Evolutionary conservation across 441 rosid genomes (phyloP).

Genomic region (Capsella rubella): DNA sequence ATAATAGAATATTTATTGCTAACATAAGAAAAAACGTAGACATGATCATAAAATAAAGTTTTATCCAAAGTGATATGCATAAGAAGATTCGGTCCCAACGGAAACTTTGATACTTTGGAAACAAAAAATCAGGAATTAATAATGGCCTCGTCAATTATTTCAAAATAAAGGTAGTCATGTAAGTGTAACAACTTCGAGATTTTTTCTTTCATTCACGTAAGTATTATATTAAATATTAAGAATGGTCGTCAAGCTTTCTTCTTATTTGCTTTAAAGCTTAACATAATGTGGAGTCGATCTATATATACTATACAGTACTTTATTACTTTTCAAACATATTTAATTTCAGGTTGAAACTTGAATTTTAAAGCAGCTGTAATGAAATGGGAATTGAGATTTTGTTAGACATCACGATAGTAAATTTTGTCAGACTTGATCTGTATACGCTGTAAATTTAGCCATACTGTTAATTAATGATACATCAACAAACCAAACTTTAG

Average conservation of each 20-base stretch:
- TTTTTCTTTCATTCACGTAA: not conserved
- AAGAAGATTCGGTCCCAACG: constrained; percentile 25
- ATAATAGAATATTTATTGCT: constrained; percentile 9
- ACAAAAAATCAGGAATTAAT: constrained; percentile 20
- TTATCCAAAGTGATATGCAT: constrained; percentile 27
- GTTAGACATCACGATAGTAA: not conserved
- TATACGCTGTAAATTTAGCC: no score
- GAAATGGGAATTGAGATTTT: not conserved
- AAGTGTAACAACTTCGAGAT: constrained; percentile 13
- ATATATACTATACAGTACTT: no score
- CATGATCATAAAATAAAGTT: constrained; percentile 31
- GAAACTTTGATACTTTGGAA: constrained; percentile 27
- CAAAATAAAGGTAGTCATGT: constrained; percentile 42
- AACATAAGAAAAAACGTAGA: constrained; percentile 26
- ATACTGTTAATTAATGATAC: no score
- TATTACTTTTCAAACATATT: not conserved
- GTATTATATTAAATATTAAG: not conserved
- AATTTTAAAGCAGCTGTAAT: not conserved
- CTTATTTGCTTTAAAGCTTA: constrained; percentile 7
- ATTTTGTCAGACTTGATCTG: not conserved
- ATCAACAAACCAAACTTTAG: no score
- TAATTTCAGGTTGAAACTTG: not conserved
- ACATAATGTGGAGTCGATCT: not conserved
- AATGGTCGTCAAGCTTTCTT: constrained; percentile 8
- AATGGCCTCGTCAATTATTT: constrained; percentile 35